Conservation (phyloP, 148 eudicot species). For the Simmondsia chinensis region DNA sequence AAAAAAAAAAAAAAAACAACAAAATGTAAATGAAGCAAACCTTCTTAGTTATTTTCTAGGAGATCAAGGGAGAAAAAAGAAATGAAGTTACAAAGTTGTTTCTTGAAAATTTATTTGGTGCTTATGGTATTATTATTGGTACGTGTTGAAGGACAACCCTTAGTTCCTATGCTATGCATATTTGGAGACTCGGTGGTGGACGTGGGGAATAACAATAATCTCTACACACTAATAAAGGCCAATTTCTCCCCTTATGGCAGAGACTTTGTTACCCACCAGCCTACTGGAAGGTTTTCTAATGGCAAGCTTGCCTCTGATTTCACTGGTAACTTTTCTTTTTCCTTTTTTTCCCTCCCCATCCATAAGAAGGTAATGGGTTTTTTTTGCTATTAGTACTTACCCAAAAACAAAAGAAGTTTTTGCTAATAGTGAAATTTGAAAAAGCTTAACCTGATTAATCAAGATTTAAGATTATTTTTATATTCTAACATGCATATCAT, state of each 20-base stretch:
- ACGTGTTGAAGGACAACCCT: conserved; percentile 45
- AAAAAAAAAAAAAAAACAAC: no score
- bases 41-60: no score
- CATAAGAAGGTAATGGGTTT: not conserved
- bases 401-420: no score
- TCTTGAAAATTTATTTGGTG: conserved; percentile 11
- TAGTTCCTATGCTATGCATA: conserved; percentile 68
- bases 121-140: conserved; percentile 8
- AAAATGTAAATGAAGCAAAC: no score
- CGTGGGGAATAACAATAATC: conserved; percentile 75
- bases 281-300: conserved; percentile 90
- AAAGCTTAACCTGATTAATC: no score
- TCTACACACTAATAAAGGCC: conserved; percentile 62
- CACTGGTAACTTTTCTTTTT: conserved; percentile 43
- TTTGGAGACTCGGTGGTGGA: conserved; percentile 87
- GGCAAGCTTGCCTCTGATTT: conserved; percentile 83
- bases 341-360: not conserved
- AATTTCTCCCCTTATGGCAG: conserved; percentile 91
- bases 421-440: no score
- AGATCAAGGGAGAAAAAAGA: no score
- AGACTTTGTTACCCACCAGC: conserved; percentile 57
- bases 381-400: not conserved
- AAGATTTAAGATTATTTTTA: no score
- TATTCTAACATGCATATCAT: no score
- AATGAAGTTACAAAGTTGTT: conserved; percentile 26